A percentile compares a stretch with the other conserved stretches of the same genome.
These are phyloP conservation scores for Epichloe gansuensis DNA, from an alignment of 2,329 filamentous ascomycete genomes.

Conservation along the genomic window DNA sequence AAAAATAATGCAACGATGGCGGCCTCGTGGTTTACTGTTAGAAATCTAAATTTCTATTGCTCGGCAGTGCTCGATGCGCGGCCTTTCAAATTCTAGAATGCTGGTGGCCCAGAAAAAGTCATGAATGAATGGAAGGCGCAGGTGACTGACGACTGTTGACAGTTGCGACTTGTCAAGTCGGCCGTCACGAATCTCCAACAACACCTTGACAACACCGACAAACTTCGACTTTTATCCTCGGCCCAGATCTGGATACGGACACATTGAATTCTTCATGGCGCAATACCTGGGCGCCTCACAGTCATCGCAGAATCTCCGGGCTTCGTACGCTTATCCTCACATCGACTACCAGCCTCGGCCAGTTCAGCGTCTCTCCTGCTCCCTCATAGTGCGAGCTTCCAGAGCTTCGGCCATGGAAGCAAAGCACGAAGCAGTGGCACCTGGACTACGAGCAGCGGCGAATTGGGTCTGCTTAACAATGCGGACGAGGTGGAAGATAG, in stretches of 20 bases:
- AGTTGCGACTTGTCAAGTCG: not conserved
- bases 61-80: not conserved
- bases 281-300: constrained; percentile 14
- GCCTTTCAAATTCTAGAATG: not conserved
- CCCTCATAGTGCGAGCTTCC: constrained; percentile 15
- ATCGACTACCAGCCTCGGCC: constrained; percentile 12
- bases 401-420: constrained; percentile 12
- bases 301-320: constrained; percentile 11
- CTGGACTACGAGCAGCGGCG: constrained; percentile 46
- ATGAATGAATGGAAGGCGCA: not conserved
- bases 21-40: not conserved
- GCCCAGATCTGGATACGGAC: not conserved
- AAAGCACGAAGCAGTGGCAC: constrained; percentile 35
- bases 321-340: constrained; percentile 6
- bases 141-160: not conserved
- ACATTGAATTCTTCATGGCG: constrained; percentile 5
- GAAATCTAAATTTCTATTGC: not conserved
- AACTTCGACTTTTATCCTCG: not conserved
- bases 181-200: not conserved
- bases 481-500: constrained; percentile 38
- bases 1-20: not conserved
- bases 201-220: not conserved
- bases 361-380: constrained; percentile 15
- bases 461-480: constrained; percentile 33
- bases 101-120: not conserved